Percentiles rank a stretch among this genome's conserved stretches.
Conservation (phyloP, 2,329 filamentous ascomycete genomes). For the Fusarium luffae region DNA sequence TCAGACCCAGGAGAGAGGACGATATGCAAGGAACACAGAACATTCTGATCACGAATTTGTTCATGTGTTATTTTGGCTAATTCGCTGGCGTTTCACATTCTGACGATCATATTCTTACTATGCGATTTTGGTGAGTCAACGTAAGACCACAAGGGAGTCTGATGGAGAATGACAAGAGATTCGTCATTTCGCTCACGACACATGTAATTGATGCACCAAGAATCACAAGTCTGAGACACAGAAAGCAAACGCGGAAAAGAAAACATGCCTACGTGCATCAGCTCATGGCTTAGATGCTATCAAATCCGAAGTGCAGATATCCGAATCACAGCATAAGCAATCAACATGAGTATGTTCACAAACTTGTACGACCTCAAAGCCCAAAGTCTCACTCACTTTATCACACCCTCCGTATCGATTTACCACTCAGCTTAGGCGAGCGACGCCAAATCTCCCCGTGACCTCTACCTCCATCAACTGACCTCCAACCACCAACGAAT, state of each 20-base stretch:
- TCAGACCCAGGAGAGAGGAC: constrained; percentile 9
- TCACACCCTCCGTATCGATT: constrained; percentile 4
- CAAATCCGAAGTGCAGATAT: constrained; percentile 15
- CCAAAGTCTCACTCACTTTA: constrained; percentile 7
- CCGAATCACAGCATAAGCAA: constrained; percentile 1
- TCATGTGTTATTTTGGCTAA: constrained; percentile 20
- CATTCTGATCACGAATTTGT: constrained; percentile 8
- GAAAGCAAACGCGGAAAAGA: constrained; percentile 2
- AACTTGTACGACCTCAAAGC: constrained; percentile 21
- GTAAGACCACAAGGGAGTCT: constrained; percentile 10
- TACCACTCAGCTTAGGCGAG: constrained; percentile 21
- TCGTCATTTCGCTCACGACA: constrained; percentile 6
- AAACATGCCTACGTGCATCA: constrained; percentile 1
- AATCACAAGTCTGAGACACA: background rate
- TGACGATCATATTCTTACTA: constrained; percentile 6
- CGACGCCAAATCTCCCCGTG: constrained; percentile 17
- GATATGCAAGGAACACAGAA: constrained; percentile 20
- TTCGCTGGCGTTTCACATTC: constrained; percentile 12
- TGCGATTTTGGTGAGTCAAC: background rate
- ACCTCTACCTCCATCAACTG: constrained; percentile 35
- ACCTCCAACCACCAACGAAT: constrained; percentile 30
- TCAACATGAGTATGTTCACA: background rate
- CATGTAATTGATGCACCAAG: background rate
- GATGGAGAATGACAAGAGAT: constrained; percentile 20
- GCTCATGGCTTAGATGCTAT: constrained; percentile 7